Percentiles rank a stretch among this genome's conserved stretches.
Conservation (phyloP, 495 filamentous ascomycete genomes). For the Glutinoglossum americanum region DNA sequence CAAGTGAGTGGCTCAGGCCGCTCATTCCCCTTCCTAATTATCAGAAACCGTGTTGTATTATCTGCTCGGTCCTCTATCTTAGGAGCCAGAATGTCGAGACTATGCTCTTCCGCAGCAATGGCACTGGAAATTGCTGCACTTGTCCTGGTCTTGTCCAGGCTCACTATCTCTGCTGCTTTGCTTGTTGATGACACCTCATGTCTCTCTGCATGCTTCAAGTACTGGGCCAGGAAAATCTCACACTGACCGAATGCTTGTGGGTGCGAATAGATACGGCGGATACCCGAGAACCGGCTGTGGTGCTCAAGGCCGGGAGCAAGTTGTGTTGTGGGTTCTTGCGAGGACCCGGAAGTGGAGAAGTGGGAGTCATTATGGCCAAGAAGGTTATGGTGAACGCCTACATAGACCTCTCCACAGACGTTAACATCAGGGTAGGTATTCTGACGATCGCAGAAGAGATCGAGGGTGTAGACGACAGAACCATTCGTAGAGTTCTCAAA, state of each 20-base stretch:
- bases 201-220: conserved; percentile 48
- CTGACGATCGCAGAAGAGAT: conserved; percentile 58
- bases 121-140: conserved; percentile 58
- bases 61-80: conserved; percentile 66
- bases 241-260: conserved; percentile 92
- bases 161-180: conserved; percentile 56
- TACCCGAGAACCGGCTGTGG: conserved; percentile 24
- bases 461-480: conserved; percentile 68
- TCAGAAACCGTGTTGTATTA: conserved; percentile 78
- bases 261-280: conserved; percentile 60
- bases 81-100: conserved; percentile 43
- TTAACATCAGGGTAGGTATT: conserved; percentile 35
- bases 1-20: background rate
- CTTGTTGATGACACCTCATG: conserved; percentile 77
- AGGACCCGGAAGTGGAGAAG: conserved; percentile 1
- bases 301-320: conserved; percentile 8
- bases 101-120: conserved; percentile 43
- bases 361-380: conserved; percentile 23
- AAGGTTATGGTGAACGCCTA: conserved; percentile 72
- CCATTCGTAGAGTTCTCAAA: conserved; percentile 95
- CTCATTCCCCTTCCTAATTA: conserved; percentile 30
- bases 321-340: background rate
- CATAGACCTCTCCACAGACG: conserved; percentile 62
- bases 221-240: conserved; percentile 40
- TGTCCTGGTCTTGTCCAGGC: conserved; percentile 23